Evolutionary conservation across 1,284 basidiomycete genomes (phyloP).

Genomic region (Microbotryum violaceum): DNA sequence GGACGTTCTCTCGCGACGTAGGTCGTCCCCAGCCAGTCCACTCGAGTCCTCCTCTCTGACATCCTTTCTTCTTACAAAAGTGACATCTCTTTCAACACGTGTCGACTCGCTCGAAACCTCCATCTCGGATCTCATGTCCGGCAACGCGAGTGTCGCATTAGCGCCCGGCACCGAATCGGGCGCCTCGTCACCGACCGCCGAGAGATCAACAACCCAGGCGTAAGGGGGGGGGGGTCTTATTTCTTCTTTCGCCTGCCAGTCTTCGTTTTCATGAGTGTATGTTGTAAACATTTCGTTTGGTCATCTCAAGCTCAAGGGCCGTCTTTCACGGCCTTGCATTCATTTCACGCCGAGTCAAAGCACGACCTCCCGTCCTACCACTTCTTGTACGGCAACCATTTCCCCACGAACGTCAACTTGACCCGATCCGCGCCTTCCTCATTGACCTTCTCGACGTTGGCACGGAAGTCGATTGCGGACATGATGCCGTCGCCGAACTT

Average conservation of each 20-base stretch:
- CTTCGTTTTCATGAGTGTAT: too few relatives aligned
- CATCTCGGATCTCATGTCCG: slow-evolving; percentile 25
- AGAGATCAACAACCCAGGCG: too few relatives aligned
- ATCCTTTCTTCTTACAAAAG: not conserved
- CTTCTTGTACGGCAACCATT: slow-evolving; percentile 16
- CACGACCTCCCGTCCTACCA: not conserved
- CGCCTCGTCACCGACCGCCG: too few relatives aligned
- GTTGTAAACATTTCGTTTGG: too few relatives aligned
- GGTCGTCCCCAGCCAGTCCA: not conserved
- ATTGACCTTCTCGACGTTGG: slow-evolving; percentile 54
- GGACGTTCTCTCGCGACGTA: slow-evolving; percentile 27
- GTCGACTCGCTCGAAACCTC: slow-evolving; percentile 29
- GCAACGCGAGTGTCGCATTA: slow-evolving; percentile 1
- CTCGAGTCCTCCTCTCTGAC: not conserved
- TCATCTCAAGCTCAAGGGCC: too few relatives aligned
- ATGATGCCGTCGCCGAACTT: slow-evolving; percentile 91
- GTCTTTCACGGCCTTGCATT: too few relatives aligned
- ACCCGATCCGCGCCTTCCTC: slow-evolving; percentile 8
- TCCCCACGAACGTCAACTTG: slow-evolving; percentile 11
- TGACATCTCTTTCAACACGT: slow-evolving; percentile 20
- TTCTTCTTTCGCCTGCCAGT: too few relatives aligned
- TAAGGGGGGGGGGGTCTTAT: too few relatives aligned
- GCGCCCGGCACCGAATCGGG: too few relatives aligned
- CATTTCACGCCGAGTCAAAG: too few relatives aligned
- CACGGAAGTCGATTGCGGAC: slow-evolving; percentile 79